These are phyloP conservation scores for Naumovozyma dairenensis DNA, from an alignment of 805 yeast genomes.

Conservation along the genomic window DNA sequence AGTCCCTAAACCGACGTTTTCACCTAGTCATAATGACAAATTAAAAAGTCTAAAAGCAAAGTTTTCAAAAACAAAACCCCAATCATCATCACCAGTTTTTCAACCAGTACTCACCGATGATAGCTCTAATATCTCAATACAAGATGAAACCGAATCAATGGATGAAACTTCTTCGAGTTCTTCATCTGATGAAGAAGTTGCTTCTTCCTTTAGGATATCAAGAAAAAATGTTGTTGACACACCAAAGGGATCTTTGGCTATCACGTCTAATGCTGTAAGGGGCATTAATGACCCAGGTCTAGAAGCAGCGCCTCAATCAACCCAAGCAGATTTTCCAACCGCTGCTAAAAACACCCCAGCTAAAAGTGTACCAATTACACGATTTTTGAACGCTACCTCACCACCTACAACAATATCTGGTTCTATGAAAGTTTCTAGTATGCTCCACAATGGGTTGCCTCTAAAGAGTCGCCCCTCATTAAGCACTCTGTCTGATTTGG, in stretches of 20 bases:
- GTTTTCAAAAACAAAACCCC: conserved; percentile 9
- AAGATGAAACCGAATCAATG: not conserved
- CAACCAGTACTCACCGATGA: conserved; percentile 1
- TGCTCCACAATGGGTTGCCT: conserved; percentile 9
- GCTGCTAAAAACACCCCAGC: too few species aligned
- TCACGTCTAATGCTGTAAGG: too few species aligned
- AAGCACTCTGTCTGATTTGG: conserved; percentile 44
- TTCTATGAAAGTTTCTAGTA: conserved; percentile 1
- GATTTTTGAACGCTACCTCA: not conserved
- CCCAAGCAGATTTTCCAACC: too few species aligned
- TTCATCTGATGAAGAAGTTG: conserved; percentile 11
- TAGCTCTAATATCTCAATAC: not conserved
- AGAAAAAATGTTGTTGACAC: conserved; percentile 35
- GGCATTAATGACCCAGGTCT: too few species aligned
- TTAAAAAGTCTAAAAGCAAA: conserved; percentile 12
- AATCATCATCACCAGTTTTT: not conserved
- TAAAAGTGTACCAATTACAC: conserved; percentile 1
- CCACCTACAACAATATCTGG: conserved; percentile 1
- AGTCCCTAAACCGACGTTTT: not conserved
- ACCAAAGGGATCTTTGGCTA: conserved; percentile 30
- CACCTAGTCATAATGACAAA: conserved; percentile 1
- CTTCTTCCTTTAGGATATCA: conserved; percentile 18
- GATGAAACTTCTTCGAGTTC: conserved; percentile 5
- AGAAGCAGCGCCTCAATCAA: too few species aligned
- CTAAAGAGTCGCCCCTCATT: conserved; percentile 31